Percentiles rank a stretch among this genome's conserved stretches.
Conservation (phyloP, 345 rosid genomes). For the Syzygium aqueum region DNA sequence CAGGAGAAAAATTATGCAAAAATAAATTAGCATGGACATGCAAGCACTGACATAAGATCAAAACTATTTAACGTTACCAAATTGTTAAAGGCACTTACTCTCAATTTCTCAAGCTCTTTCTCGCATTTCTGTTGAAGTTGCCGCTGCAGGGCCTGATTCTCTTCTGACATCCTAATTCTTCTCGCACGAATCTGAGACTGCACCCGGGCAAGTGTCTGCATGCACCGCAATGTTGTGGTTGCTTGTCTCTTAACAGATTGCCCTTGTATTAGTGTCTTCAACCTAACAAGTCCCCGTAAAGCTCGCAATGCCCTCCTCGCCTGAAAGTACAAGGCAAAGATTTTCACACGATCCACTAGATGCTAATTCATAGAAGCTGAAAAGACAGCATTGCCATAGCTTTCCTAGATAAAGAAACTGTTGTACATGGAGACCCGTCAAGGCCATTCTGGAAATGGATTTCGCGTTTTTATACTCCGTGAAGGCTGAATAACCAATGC, state of each 20-base stretch:
- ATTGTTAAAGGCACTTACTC: conserved; percentile 1
- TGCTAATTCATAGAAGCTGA: not conserved
- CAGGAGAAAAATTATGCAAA: not conserved
- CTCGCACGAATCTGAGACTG: conserved; percentile 72
- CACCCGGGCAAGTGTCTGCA: conserved; percentile 79
- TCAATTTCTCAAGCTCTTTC: conserved; percentile 45
- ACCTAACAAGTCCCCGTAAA: conserved; percentile 75
- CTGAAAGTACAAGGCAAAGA: conserved; percentile 19
- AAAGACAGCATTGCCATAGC: not conserved
- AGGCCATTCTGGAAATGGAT: not conserved
- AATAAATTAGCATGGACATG: not conserved
- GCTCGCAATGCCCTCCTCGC: conserved; percentile 89
- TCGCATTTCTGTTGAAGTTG: conserved; percentile 57
- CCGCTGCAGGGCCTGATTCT: conserved; percentile 57
- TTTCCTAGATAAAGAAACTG: not conserved
- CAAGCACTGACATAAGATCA: not conserved
- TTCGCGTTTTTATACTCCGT: not conserved
- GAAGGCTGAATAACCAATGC: not conserved
- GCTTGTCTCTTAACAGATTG: conserved; percentile 82
- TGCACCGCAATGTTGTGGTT: conserved; percentile 59
- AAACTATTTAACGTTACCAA: not conserved
- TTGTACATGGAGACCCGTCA: not conserved
- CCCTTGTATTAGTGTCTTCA: conserved; percentile 61
- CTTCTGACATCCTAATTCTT: conserved; percentile 70
- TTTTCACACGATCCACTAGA: not conserved